Base-by-base conservation (phyloP, 2,329 filamentous ascomycete species). In the Talaromyces sp. region DNA sequence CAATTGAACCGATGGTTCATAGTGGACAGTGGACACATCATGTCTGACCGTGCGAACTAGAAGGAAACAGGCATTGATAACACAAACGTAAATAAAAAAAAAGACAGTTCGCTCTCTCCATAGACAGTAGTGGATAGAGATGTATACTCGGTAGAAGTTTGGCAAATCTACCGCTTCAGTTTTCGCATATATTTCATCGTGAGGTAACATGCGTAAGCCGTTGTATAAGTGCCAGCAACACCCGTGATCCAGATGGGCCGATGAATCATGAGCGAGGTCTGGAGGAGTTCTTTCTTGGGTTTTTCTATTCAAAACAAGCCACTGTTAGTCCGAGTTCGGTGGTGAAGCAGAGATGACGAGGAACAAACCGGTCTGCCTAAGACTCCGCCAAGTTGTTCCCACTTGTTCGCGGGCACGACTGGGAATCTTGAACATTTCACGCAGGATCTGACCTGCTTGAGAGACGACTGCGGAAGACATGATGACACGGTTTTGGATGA, bases 381-480 rank as follows among this genome's bases (percentile, higher is more conserved):
- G 60, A 57, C 49, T 62, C 13, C 64, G 50, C 59, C 59, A 62
- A 4, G 50, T 62, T 17, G 59, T 49, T 27, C 64, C 64, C 3
- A 62, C 64, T 50, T 66, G 64, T 33, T 66, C 64, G 11, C 60
- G 59, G 60, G 64, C 64, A 22, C 64, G 64, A 45, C 39, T 41
- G 25, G 64, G 64, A 52, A 66, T 62, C 35, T 66, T 66, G 64
- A 66, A 62, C 59, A 66, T 66, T 33, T 66, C 64, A 45, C 64
- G 64, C 64, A 66, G 64, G 60, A 66, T 58, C 33, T 66, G 64
- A 27, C 64, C 64, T 60, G 59, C 64, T 41, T 66, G 64, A 60
- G 64, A 62, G 60, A 22, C 52, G 43, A 54, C 11, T 25, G 64
- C 64, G 54, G 64, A 66, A 27, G 64, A 66, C 64, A 66, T 66